Evolutionary conservation across 495 filamentous ascomycete genomes (phyloP), one percentile per base, ranked within the genome.

Genomic region (Podospora conica): DNA sequence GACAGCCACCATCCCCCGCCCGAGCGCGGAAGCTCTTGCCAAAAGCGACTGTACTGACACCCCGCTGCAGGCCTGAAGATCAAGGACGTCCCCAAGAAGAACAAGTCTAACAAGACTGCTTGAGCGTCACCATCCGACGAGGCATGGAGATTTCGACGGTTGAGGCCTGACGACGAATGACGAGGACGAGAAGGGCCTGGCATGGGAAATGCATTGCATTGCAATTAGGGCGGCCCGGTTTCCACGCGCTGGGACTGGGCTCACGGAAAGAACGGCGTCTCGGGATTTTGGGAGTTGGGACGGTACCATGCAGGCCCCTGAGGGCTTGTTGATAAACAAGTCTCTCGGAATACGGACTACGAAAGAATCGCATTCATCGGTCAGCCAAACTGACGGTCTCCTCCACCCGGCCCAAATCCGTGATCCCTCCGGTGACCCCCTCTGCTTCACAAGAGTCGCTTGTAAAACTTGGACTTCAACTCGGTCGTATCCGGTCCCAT

Each of bases 71-170:
- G 73, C 77, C 74, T 83, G 58, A 70, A 74, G 66, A 82, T 82
- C 72, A 77, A 75, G 73, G 81, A 83, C 61, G 79, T 83, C 20
- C 71, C 77, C 56, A 82, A 79, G 76, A 82, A 77, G 75, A 82
- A 83, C 76, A 82, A 81, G 61, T 23, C 53, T 76, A 77, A 76
- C 77, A 73, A 63, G 63, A 70, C 69, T 58, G 68, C 75, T 63
- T 75, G 65, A 74, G 31, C 54, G n/a, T 10, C 40, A 31, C 58
- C 23, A 31, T 21, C 25, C 58, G 22, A 53, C 58, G 22, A 53
- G 31, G 56, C n/a, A 40, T 64, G 55, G 61, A 58, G 58, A 55
- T 63, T 27, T 64, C 55, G 68, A 56, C 24, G 58, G 65, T 24
- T 8, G 21, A 18, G 60, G 60, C 18, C 6, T 10, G 60, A 61